Base-by-base conservation (phyloP, 2,329 filamentous ascomycete species). In the Ambrosiella cleistominuta region DNA sequence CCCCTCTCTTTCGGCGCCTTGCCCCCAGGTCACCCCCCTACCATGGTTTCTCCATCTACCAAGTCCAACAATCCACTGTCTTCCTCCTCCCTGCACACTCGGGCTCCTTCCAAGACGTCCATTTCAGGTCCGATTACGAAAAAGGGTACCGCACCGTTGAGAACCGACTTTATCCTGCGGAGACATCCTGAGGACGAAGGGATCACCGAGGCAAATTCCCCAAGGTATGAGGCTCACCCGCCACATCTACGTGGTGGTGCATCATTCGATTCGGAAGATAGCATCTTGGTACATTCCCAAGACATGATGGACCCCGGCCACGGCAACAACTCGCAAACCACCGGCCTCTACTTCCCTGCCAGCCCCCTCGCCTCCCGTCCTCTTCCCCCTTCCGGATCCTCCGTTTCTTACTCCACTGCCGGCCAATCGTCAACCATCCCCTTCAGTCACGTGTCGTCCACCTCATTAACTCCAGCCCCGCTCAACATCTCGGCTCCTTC, bases 111-210 rank as follows among this genome's bases (percentile, higher is more conserved):
- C 65, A 66, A 61, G 61, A 66, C 7, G 65, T 63, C 49, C 9
- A 72, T 82, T 63, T 81, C 77, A 62, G 75, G 82, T 64, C 72
- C 82, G 60, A 72, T 83, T 59, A 69, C 52, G 66, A 69, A 57
- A 64, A 68, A 19, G 68, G 51, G 27, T 13, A 27, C 70, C 63
- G 66, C 67, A 53, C 67, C 67, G 42, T 69, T 74, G 60, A 73
- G 77, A 56, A 74, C 72, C 42, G 78, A 81, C 64, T 81, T 81
- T 63, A 74, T 76, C 45, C n/a, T 47, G 45, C 54, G 49, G 42
- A 56, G 52, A 35, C 39, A 9, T 8, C 64, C 65, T 27, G 39
- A 36, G 17, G 47, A 54, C 12, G 53, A 56, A 15, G 53, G 54
- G 17, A 54, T 58, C n/a, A 59, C 57, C 13, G 60, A 56, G 17